Base-by-base conservation (phyloP, 192 early-diverging fungal species). In the Gryganskiella cystojenkinii region DNA sequence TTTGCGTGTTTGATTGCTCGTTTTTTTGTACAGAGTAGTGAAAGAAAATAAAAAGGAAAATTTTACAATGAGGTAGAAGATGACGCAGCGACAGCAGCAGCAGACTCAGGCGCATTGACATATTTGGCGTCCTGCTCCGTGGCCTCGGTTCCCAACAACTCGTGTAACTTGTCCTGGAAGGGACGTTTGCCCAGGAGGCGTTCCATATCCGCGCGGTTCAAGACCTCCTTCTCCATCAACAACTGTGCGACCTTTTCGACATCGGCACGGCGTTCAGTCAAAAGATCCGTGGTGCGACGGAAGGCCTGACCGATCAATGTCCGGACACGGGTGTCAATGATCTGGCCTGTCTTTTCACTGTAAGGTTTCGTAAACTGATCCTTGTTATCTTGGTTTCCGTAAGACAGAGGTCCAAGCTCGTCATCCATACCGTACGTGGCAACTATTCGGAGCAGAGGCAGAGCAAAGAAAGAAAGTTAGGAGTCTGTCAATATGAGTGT, bases 161-260 rank as follows among this genome's bases (percentile, higher is more conserved):
- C 74, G 49, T 78, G 74, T 55, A 78, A 33, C 70, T 89, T 90
- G 40, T 94, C 92, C 57, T 83, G 83, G 82, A 94, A 94, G 20
- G 93, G 93, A 3, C 93, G 88, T 76, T 85, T 90, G 43, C 98
- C 98, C 56, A 99, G 80, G 45, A 98, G 64, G 24, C 84, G 80
- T 50, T 96, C 88, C 95, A 99, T 98, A 66, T 99, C 98, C 62
- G 98, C 97, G 45, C 96, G 90, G 30, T 93, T 93, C 59, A 98
- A 81, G 33, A 99, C 97, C 83, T 99, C 98, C 88, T 98, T 98
- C 83, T 96, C 92, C 70, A 99, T 84, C 82, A 99, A 81, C 64
- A 94, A 79, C 67, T 91, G 80, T 0, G 98, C 98, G 0, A 99
- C 93, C 85, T 95, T 95, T 79, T 97, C 94, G 25, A 99, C 95